Evolutionary conservation across 2,329 filamentous ascomycete genomes (phyloP).

Genomic region (Verticillium isaacii): DNA sequence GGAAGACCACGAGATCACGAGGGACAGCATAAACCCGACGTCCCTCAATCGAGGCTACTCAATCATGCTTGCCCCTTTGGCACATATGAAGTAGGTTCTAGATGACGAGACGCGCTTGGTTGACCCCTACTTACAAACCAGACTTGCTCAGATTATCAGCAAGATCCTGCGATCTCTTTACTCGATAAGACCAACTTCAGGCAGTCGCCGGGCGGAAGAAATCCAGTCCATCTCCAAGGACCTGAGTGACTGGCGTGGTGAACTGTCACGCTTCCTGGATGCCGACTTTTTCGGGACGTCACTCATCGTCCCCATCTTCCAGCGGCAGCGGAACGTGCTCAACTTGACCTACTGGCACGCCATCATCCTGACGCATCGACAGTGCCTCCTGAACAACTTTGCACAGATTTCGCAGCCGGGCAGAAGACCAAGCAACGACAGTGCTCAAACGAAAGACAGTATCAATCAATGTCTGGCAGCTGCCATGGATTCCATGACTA

Average conservation of each 20-base stretch:
- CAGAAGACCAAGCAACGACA: slow-evolving; percentile 3
- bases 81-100: slow-evolving; percentile 25
- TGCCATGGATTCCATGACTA: slow-evolving; percentile 30
- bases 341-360: slow-evolving; percentile 38
- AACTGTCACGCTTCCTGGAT: slow-evolving; percentile 31
- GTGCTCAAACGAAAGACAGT: slow-evolving; percentile 12
- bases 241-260: slow-evolving; percentile 27
- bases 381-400: slow-evolving; percentile 31
- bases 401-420: slow-evolving; percentile 14
- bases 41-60: slow-evolving; percentile 14
- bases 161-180: slow-evolving; percentile 29
- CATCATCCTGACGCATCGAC: slow-evolving; percentile 32
- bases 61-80: slow-evolving; percentile 28
- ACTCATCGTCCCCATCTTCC: slow-evolving; percentile 31
- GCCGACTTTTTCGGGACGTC: slow-evolving; percentile 28
- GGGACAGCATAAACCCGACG: slow-evolving; percentile 14
- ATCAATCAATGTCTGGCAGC: slow-evolving; percentile 27
- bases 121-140: slow-evolving; percentile 5
- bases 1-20: slow-evolving; percentile 36
- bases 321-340: slow-evolving; percentile 34
- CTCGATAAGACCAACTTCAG: slow-evolving; percentile 27
- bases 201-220: not conserved
- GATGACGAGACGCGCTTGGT: not conserved
- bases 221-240: slow-evolving; percentile 11
- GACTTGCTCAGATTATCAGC: slow-evolving; percentile 28